A percentile compares a stretch with the other conserved stretches of the same genome.
Evolutionary conservation across 163 green algal genomes (phyloP).

Genomic region (Coccomyxa subellipsoidea): DNA sequence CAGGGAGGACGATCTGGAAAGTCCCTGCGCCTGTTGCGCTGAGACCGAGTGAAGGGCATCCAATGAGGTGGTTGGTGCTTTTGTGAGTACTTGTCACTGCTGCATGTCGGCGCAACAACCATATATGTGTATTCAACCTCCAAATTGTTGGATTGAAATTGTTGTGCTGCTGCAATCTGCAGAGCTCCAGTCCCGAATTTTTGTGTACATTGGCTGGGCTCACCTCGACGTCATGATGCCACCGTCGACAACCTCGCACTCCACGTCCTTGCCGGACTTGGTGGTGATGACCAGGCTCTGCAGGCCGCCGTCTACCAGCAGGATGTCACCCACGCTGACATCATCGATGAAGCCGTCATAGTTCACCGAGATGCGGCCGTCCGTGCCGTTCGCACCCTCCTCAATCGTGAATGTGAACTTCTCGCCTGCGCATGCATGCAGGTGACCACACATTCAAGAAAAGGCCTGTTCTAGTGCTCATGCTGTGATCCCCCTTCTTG

Average conservation of each 20-base stretch:
- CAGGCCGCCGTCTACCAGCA: slow-evolving; percentile 85
- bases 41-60: no score
- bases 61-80: no score
- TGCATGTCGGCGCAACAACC: no score
- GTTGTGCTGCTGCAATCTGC: background rate
- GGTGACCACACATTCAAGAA: no score
- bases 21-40: no score
- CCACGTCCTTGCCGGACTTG: slow-evolving; percentile 67
- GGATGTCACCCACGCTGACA: slow-evolving; percentile 68
- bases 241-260: slow-evolving; percentile 73
- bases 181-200: no score
- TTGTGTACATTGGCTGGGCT: background rate
- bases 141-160: no score
- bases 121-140: no score
- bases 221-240: slow-evolving; percentile 66
- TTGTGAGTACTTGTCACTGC: no score
- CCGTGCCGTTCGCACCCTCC: slow-evolving; percentile 62
- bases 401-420: slow-evolving; percentile 76
- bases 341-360: slow-evolving; percentile 91
- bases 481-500: no score
- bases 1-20: no score
- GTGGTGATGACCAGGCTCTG: slow-evolving; percentile 62
- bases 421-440: slow-evolving; percentile 46
- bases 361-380: slow-evolving; percentile 74
- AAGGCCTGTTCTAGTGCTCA: no score